These are phyloP conservation scores for Boletus rufocinnamomeus DNA, from an alignment of 768 basidiomycete genomes.

Conservation along the genomic window DNA sequence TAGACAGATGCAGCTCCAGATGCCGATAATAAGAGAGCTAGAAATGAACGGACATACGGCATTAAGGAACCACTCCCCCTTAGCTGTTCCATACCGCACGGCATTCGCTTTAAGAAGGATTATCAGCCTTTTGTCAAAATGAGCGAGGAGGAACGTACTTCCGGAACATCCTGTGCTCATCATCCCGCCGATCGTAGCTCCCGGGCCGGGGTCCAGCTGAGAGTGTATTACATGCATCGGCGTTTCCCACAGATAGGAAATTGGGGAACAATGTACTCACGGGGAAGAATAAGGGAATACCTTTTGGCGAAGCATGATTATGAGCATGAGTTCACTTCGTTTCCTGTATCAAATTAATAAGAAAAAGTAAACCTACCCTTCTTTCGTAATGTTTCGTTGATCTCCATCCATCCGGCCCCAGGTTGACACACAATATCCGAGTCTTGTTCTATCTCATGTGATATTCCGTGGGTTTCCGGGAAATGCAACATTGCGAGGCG, in stretches of 20 bases:
- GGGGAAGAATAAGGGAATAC: constrained; percentile 83
- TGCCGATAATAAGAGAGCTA: background rate
- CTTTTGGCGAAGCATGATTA: constrained; percentile 33
- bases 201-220: constrained; percentile 75
- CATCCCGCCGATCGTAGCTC: constrained; percentile 86
- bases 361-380: constrained; percentile 43
- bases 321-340: background rate
- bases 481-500: background rate
- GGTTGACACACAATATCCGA: constrained; percentile 76
- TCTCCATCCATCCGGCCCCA: constrained; percentile 68
- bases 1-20: background rate
- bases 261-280: constrained; percentile 38
- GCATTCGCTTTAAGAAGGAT: constrained; percentile 56
- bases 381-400: constrained; percentile 66
- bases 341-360: background rate
- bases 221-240: background rate
- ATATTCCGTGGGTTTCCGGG: background rate
- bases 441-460: constrained; percentile 52
- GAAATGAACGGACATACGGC: constrained; percentile 46
- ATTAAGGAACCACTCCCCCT: constrained; percentile 89
- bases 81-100: constrained; percentile 86
- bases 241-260: background rate
- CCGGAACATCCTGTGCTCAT: constrained; percentile 85
- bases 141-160: constrained; percentile 45
- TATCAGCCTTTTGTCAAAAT: constrained; percentile 19